phyloP scores from a whole-genome alignment of 495 filamentous ascomycete genomes.

The Massariosphaeria phaeospora region DNA sequence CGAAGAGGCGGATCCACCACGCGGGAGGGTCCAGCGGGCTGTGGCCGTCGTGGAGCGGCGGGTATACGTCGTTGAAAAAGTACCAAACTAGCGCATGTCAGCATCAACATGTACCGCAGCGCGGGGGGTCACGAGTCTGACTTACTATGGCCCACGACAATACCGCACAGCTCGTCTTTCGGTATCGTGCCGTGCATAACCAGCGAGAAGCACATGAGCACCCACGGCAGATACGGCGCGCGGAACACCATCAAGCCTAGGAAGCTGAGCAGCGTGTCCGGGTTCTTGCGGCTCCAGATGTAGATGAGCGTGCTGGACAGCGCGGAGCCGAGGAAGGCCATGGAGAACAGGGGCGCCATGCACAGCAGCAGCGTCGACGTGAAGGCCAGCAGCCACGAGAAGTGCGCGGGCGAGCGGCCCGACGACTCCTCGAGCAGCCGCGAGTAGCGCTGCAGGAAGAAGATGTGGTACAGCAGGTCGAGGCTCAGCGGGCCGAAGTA shows the following conservation, averaged over 20 bases:
- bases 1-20: constrained; percentile 90
- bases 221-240: constrained; percentile 94
- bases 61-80: constrained; percentile 96
- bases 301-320: constrained; percentile 91
- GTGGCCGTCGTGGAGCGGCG: constrained; percentile 76
- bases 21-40: constrained; percentile 83
- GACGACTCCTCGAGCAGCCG: constrained; percentile 92
- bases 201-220: constrained; percentile 84
- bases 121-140: constrained; percentile 3
- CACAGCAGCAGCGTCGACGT: constrained; percentile 68
- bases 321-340: constrained; percentile 88
- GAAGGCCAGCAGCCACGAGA: constrained; percentile 89
- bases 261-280: constrained; percentile 85
- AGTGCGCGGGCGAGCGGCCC: constrained; percentile 81
- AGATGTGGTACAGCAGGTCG: constrained; percentile 96
- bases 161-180: constrained; percentile 92
- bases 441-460: constrained; percentile 96
- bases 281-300: constrained; percentile 94
- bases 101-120: neutral
- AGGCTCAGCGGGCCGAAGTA: constrained; percentile 94
- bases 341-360: constrained; percentile 76
- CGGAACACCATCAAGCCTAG: constrained; percentile 85
- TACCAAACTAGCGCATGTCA: constrained; percentile 66
- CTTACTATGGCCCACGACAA: constrained; percentile 78
- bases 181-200: constrained; percentile 80